Percentiles rank a stretch among this genome's conserved stretches.
These are phyloP conservation scores for Lodderomyces pseudojiufengensis DNA, from an alignment of 1,139 yeast species.

Conservation along the genomic window DNA sequence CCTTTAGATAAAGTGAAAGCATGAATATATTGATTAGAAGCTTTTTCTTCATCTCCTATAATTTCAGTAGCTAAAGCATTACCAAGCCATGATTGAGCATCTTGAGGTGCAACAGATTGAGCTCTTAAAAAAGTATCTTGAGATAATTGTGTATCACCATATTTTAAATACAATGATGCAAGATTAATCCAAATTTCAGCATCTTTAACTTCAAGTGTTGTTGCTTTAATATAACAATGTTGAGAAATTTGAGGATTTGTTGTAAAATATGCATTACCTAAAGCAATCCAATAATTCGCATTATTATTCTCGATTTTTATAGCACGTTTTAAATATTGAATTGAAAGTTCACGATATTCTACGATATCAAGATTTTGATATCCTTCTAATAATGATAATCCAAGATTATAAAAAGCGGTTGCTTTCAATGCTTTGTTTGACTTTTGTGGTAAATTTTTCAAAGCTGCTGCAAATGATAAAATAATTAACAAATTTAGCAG, in stretches of 20 bases:
- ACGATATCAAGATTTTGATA: conserved; percentile 27
- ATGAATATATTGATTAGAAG: conserved; percentile 66
- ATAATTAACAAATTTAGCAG: conserved; percentile 24
- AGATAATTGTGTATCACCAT: conserved; percentile 71
- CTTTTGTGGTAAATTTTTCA: conserved; percentile 27
- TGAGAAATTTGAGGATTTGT: conserved; percentile 73
- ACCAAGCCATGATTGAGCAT: conserved; percentile 81
- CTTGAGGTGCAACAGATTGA: conserved; percentile 78
- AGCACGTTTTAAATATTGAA: conserved; percentile 58
- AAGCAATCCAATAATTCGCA: conserved; percentile 73
- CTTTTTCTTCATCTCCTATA: conserved; percentile 49
- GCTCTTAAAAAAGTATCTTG: conserved; percentile 69
- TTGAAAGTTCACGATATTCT: conserved; percentile 43
- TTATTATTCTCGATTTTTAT: conserved; percentile 68
- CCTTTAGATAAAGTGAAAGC: conserved; percentile 78
- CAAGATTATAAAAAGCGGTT: conserved; percentile 64
- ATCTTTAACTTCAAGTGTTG: conserved; percentile 65
- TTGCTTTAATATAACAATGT: conserved; percentile 86
- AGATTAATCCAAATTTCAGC: conserved; percentile 75
- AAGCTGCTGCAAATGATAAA: conserved; percentile 28
- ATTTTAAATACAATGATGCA: conserved; percentile 69
- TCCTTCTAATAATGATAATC: conserved; percentile 57
- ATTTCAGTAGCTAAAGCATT: conserved; percentile 68
- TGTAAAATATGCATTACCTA: conserved; percentile 67
- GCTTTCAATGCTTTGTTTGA: conserved; percentile 53